Base-by-base conservation (phyloP, 192 early-diverging fungal species). In the Umbelopsis sp. region DNA sequence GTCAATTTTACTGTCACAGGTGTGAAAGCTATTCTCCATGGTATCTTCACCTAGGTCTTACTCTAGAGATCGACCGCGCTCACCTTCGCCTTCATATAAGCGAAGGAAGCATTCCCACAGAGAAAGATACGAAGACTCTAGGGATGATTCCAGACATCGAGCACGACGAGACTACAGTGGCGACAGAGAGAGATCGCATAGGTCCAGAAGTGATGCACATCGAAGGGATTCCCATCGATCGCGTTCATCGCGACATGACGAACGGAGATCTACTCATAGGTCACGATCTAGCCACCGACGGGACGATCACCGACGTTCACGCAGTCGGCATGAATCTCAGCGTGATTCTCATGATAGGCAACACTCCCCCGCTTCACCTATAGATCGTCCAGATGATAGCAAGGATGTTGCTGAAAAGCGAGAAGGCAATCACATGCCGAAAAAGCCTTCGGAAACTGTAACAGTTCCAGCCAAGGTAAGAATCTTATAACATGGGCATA, bases 231-330 rank as follows among this genome's bases (percentile, higher is more conserved):
- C 55, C 27, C 33, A 25, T 4, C 27, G 30, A 4, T 35, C 55
- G 2, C 27, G 55, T 16, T 61, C 55, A 61, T 61, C 55, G 25
- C 55, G 55, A 10, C 55, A 61, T 4, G 55, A 61, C 27, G 55
- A 61, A 4, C 30, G 55, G 25, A 61, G 55, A 61, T 61, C 55
- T 61, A 61, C 27, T 3, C 55, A 61, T 61, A 61, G 55, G 18
- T 61, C 55, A 3, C 55, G 55, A 61, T 61, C 55, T 33, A 25
- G 25, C 55, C 55, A 61, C 13, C 27, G 55, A 61, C 25, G 55
- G 13, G 55, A 61, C 12, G 55, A 61, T 16, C 9, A 3, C 8
- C 4, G 1, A 18, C 21, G 55, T 11, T 61, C 55, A 3, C 12
- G 25, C 15, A 61, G 27, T 13, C 55, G 55, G 7, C 25, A 35